Conservation (phyloP, 805 yeast genomes). For the Barnettozyma pratensis region DNA sequence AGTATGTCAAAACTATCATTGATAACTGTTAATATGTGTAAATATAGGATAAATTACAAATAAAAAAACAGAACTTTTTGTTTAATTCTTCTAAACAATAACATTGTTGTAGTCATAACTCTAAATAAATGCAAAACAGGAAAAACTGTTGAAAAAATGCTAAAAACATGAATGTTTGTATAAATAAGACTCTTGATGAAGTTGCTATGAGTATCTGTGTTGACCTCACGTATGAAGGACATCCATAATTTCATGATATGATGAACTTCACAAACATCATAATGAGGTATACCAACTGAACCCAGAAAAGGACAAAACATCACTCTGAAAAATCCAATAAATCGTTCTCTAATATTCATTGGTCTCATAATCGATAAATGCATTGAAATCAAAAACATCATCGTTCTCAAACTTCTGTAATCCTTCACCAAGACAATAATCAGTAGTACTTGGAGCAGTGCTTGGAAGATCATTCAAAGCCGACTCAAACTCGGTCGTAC, state of each 20-base stretch:
- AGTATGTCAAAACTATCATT: slow-evolving; percentile 28
- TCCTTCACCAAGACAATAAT: background rate
- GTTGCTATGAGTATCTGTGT: no score
- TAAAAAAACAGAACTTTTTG: background rate
- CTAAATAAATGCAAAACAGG: background rate
- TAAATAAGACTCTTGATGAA: background rate
- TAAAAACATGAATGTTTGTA: background rate
- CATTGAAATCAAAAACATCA: slow-evolving; percentile 22
- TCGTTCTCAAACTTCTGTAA: slow-evolving; percentile 4
- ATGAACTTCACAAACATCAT: background rate
- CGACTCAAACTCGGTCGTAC: slow-evolving; percentile 7
- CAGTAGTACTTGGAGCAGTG: slow-evolving; percentile 4
- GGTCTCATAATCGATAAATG: slow-evolving; percentile 18
- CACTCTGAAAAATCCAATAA: background rate
- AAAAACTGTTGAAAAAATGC: background rate
- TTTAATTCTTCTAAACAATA: background rate
- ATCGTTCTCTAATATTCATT: background rate
- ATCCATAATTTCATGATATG: background rate
- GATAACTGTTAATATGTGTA: background rate
- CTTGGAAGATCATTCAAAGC: slow-evolving; percentile 1
- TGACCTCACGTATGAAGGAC: background rate
- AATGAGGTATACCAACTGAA: background rate
- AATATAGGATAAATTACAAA: background rate
- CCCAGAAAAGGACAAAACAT: no score
- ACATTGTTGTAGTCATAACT: background rate